phyloP scores from a whole-genome alignment of 176 grass and related monocot species.

The Microstegium vimineum region DNA sequence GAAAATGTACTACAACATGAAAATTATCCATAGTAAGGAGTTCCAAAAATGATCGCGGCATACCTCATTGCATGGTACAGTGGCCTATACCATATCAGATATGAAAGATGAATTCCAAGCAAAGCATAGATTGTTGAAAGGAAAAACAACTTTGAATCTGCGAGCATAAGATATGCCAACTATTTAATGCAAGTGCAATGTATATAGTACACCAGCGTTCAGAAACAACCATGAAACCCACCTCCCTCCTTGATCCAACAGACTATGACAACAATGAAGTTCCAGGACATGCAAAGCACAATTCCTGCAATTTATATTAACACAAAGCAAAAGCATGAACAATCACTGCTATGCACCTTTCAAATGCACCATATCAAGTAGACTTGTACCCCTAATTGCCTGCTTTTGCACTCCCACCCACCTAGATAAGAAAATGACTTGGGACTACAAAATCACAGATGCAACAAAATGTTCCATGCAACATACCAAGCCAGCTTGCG shows the following conservation, averaged over 20 bases:
- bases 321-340: background rate
- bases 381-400: background rate
- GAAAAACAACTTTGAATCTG: slow-evolving; percentile 88
- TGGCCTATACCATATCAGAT: slow-evolving; percentile 89
- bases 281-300: slow-evolving; percentile 80
- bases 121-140: slow-evolving; percentile 88
- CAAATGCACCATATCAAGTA: background rate
- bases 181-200: slow-evolving; percentile 3
- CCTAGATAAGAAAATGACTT: background rate
- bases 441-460: background rate
- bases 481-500: slow-evolving; percentile 40
- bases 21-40: background rate
- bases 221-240: slow-evolving; percentile 19
- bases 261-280: slow-evolving; percentile 84
- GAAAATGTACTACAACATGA: background rate
- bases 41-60: background rate
- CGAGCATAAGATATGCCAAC: slow-evolving; percentile 1
- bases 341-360: background rate
- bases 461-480: background rate
- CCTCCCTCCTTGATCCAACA: slow-evolving; percentile 98
- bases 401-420: background rate
- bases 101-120: slow-evolving; percentile 84
- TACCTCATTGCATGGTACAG: slow-evolving; percentile 96
- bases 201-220: background rate
- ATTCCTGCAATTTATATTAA: slow-evolving; percentile 52